These are phyloP conservation scores for Meyerozyma smithsonii DNA, from an alignment of 1,139 yeast species.

Conservation along the genomic window DNA sequence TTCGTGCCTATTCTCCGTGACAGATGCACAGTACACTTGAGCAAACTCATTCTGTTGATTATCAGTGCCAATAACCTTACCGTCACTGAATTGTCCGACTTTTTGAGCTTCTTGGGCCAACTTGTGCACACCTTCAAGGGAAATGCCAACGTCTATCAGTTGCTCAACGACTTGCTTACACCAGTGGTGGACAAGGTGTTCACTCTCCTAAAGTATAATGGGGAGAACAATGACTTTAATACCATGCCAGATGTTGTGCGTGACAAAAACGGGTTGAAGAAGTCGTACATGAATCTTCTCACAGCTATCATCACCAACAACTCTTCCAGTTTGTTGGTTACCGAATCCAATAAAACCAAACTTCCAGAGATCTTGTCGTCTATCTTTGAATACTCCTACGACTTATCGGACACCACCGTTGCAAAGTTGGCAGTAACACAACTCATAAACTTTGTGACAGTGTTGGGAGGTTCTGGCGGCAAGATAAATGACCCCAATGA, in stretches of 20 bases:
- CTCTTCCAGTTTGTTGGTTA: constrained; percentile 69
- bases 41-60: constrained; percentile 69
- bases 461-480: constrained; percentile 62
- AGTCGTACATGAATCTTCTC: constrained; percentile 64
- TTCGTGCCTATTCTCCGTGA: constrained; percentile 64
- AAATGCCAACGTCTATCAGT: constrained; percentile 64
- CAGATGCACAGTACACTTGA: constrained; percentile 51
- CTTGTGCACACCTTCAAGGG: constrained; percentile 71
- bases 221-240: constrained; percentile 25
- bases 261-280: constrained; percentile 59
- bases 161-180: constrained; percentile 66
- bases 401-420: constrained; percentile 47
- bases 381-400: constrained; percentile 62
- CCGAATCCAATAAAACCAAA: constrained; percentile 57
- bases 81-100: constrained; percentile 68
- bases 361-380: constrained; percentile 63
- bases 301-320: constrained; percentile 72
- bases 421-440: constrained; percentile 71
- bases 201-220: constrained; percentile 37
- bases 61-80: constrained; percentile 63
- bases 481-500: constrained; percentile 52
- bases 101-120: constrained; percentile 83
- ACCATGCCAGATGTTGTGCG: constrained; percentile 49
- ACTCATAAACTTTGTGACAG: constrained; percentile 58
- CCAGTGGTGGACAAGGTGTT: constrained; percentile 71